A percentile compares a stretch with the other conserved stretches of the same genome.
phyloP scores from a whole-genome alignment of 495 filamentous ascomycete genomes.

The Friedmanniomyces endolithicus region DNA sequence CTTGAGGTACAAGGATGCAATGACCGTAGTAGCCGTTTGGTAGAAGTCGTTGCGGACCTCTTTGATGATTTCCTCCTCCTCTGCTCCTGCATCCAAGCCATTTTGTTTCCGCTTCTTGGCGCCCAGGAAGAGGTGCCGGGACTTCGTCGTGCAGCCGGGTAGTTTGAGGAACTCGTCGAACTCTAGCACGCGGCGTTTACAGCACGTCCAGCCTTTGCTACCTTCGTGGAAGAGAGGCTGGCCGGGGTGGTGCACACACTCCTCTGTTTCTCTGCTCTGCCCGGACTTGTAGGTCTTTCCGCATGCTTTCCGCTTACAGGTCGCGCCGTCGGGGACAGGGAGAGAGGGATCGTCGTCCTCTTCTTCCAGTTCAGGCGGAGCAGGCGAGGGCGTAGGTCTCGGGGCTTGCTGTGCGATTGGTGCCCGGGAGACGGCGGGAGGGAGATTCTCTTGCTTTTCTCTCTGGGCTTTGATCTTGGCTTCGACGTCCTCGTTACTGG shows the following conservation, averaged over 20 bases:
- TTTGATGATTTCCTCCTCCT: constrained; percentile 46
- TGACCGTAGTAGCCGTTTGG: constrained; percentile 74
- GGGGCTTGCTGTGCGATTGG: constrained; percentile 39
- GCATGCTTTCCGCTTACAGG: constrained; percentile 70
- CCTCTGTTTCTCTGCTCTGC: constrained; percentile 53
- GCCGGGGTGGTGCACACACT: constrained; percentile 77
- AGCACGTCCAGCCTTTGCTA: constrained; percentile 93
- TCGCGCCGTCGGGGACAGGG: constrained; percentile 55
- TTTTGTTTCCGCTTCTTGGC: constrained; percentile 45
- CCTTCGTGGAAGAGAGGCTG: constrained; percentile 90
- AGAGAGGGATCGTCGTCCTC: constrained; percentile 73
- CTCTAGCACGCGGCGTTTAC: constrained; percentile 86
- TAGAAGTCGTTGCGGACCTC: constrained; percentile 90
- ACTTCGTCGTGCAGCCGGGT: constrained; percentile 72
- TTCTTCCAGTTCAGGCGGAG: constrained; percentile 47
- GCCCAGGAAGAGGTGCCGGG: constrained; percentile 75
- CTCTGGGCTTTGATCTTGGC: constrained; percentile 18
- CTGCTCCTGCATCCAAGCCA: constrained; percentile 25
- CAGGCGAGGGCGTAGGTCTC: constrained; percentile 44
- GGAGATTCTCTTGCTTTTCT: constrained; percentile 9
- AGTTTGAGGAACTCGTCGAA: constrained; percentile 98
- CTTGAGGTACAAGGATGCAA: constrained; percentile 88
- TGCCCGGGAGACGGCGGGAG: constrained; percentile 35
- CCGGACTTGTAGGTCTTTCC: constrained; percentile 48
- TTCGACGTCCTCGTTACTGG: constrained; percentile 22